Evolutionary conservation across 2,329 filamentous ascomycete species (phyloP), one percentile per base, ranked within the genome.

Genomic region (Fusarium pseudocircinatum): DNA sequence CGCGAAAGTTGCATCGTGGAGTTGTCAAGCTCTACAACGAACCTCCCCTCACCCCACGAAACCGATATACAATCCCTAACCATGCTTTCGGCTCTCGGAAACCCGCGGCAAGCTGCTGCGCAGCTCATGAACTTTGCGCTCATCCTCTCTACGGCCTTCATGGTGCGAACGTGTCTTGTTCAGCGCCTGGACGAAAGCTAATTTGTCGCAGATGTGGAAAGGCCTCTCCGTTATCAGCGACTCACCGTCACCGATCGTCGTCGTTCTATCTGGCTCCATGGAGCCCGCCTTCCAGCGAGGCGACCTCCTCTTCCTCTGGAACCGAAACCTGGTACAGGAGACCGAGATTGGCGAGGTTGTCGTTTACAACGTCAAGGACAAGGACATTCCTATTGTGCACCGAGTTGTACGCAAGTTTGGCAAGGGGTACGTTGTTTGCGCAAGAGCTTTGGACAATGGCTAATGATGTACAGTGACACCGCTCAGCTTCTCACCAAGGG

Each of bases 341-440:
- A 89, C 87, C 4, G 84, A 85, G 47, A 87, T 89, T 22, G 87
- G 87, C 69, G 87, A 88, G 74, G 81, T 91, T n/a, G 88, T 90
- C 14, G 88, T 91, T 15, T 91, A 91, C 84, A 97, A 97, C 80
- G 93, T 97, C 60, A 89, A 91, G 81, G 95, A 92, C 65, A 99
- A 98, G 87, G 94, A 97, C 75, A 98, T 99, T 73, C 96, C 96
- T 36, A 99, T 99, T 83, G 96, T 99, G 75, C 96, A 99, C 85
- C 88, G 96, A 57, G 89, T 98, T 15, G 93, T 98, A 61, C 90
- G 95, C 83, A 91, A 90, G 80, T 92, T 91, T 80, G 90, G 90
- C 28, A 78, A 78, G 36, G 90, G 90, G 85, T 89, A 79, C 65
- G 87, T 82, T 16, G 14, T 11, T 18, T 6, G 12, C 15, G 26